Conservation (phyloP, 306 rosid species). For the Gastrolobium bilobum region DNA sequence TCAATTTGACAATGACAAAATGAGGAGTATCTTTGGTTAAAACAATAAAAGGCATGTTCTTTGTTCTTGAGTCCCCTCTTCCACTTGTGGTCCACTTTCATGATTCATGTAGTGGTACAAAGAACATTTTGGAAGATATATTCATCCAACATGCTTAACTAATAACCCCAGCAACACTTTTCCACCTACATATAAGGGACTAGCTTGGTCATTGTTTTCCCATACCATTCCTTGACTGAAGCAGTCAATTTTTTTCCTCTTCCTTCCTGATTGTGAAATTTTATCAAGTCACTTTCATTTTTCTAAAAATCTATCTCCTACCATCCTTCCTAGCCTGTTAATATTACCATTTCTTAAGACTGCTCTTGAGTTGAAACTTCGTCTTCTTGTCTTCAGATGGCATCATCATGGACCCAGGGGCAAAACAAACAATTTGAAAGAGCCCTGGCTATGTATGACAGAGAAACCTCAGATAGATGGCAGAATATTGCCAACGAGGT, state of each 20-base stretch:
- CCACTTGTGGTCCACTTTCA: conserved; percentile 57
- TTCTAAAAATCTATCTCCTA: conserved; percentile 8
- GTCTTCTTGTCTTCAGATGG: conserved; percentile 54
- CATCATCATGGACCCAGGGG: conserved; percentile 76
- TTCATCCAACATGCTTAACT: conserved; percentile 60
- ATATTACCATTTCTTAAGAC: conserved; percentile 2
- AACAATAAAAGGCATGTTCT: conserved; percentile 48
- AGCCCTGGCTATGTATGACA: conserved; percentile 74
- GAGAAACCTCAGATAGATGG: conserved; percentile 85
- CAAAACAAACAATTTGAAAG: conserved; percentile 78
- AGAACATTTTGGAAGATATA: conserved; percentile 63
- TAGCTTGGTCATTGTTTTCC: conserved; percentile 50
- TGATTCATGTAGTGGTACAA: conserved; percentile 56
- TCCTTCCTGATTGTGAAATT: conserved; percentile 19
- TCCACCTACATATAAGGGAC: conserved; percentile 72
- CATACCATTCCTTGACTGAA: conserved; percentile 53
- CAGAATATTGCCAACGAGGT: conserved; percentile 79
- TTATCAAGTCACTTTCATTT: conserved; percentile 22
- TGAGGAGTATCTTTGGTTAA: conserved; percentile 55
- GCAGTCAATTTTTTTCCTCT: conserved; percentile 5
- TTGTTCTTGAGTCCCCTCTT: conserved; percentile 62
- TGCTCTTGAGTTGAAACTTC: conserved; percentile 1
- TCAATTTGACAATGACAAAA: conserved; percentile 54
- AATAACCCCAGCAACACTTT: conserved; percentile 54
- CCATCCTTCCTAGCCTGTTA: neutral